Evolutionary conservation across 1,284 basidiomycete species (phyloP).

Genomic region (Apiotrichum montevideense): DNA sequence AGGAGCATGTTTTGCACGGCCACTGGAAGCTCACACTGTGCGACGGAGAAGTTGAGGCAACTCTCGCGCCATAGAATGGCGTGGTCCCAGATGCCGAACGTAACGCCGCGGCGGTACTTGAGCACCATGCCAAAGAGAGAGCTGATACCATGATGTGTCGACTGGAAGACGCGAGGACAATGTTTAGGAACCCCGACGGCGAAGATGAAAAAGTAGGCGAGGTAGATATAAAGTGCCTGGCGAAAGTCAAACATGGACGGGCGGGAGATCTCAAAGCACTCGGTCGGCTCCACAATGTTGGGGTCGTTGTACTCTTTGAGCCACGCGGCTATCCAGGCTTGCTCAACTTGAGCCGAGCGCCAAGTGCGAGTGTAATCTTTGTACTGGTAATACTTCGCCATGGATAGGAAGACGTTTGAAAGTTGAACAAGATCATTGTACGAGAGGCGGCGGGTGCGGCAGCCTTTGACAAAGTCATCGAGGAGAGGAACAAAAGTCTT

Average conservation of each 20-base stretch:
- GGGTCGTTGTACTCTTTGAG: conserved; percentile 8
- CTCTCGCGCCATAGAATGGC: conserved; percentile 12
- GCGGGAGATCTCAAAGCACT: conserved; percentile 8
- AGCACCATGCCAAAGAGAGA: conserved; percentile 11
- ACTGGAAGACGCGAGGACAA: conserved; percentile 13
- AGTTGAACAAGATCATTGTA: conserved; percentile 3
- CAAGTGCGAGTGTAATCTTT: conserved; percentile 12
- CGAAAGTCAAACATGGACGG: conserved; percentile 10
- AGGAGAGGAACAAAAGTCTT: conserved; percentile 8
- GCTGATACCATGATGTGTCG: conserved; percentile 9
- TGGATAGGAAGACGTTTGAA: conserved; percentile 10
- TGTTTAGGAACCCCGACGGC: conserved; percentile 8
- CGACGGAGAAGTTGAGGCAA: conserved; percentile 12
- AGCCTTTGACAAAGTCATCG: conserved; percentile 11
- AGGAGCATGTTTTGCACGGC: conserved; percentile 11
- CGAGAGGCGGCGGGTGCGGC: conserved; percentile 5
- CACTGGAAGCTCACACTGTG: conserved; percentile 8
- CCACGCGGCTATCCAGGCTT: conserved; percentile 11
- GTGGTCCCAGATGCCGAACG: conserved; percentile 15
- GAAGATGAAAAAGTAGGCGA: conserved; percentile 15
- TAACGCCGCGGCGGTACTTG: conserved; percentile 12
- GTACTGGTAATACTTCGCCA: conserved; percentile 11
- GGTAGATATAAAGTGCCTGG: conserved; percentile 11
- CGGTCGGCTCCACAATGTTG: conserved; percentile 6
- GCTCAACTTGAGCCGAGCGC: conserved; percentile 6